Evolutionary conservation across 2,329 filamentous ascomycete species (phyloP), one percentile per base, ranked within the genome.

Genomic region (Sporothrix curviconia): DNA sequence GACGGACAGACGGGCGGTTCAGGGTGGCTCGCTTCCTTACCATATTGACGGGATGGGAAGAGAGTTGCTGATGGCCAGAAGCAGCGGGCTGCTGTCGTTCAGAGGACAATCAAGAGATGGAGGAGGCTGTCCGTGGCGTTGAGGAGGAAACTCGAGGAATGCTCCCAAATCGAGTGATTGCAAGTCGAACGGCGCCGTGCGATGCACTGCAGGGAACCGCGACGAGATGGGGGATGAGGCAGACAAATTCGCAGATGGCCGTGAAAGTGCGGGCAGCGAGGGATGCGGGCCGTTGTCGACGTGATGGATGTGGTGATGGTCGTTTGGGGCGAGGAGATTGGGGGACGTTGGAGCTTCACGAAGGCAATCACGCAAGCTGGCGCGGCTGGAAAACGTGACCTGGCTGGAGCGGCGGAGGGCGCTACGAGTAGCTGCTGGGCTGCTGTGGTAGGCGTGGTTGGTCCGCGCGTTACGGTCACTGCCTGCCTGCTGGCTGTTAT

Each of bases 361-460:
- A 64, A 69, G 67, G 67, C 67, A 69, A 66, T 65, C 67, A 67
- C 64, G 63, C 63, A 67, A n/a, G 67, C 67, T 69, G 67, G 67
- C 68, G 68, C 65, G 68, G 68, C 66, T 62, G 55, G 61, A 58
- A 62, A 62, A 63, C 61, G 61, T 63, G 61, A 63, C 61, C 60
- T 56, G 51, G 51, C 42, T 34, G 11, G 34, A 4, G 15, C 12
- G 36, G 46, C 44, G 25, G 44, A 30, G 24, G 30, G 50, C 22
- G 28, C 39, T 42, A 37, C 11, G 40, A 12, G n/a, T 7, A 25
- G 17, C 30, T 57, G 46, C 25, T 24, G 42, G 34, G 24, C 17
- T 15, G 32, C 12, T 9, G n/a, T 37, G 34, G 32, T 25, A 37
- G 30, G 46, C 19, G 42, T 42, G 43, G 30, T 36, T 44, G 58